phyloP scores from a whole-genome alignment of 2,329 filamentous ascomycete genomes.

The Talaromyces sp. region DNA sequence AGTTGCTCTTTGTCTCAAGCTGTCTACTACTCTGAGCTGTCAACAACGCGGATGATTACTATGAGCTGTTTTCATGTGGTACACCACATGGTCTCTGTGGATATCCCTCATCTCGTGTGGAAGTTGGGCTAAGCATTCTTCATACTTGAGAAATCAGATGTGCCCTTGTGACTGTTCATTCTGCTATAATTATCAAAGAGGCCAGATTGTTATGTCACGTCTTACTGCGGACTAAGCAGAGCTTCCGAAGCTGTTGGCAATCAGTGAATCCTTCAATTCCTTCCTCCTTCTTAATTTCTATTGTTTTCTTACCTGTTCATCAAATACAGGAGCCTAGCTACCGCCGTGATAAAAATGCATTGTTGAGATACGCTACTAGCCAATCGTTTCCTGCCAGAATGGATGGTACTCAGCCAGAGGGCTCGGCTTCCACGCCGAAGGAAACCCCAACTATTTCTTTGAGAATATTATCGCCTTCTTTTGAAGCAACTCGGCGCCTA shows the following conservation, averaged over 20 bases:
- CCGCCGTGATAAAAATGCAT: not conserved
- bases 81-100: not conserved
- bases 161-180: not conserved
- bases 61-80: not conserved
- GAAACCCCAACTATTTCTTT: constrained; percentile 22
- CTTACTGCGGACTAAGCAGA: not conserved
- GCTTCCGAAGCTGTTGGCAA: not conserved
- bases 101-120: not conserved
- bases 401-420: not conserved
- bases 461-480: constrained; percentile 42
- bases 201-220: constrained; percentile 12
- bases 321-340: not conserved
- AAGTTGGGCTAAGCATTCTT: not conserved
- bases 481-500: constrained; percentile 36
- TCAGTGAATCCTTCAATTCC: not conserved
- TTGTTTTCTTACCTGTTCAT: not conserved
- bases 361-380: not conserved
- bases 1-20: not conserved
- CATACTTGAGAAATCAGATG: not conserved
- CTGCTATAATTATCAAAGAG: constrained; percentile 1
- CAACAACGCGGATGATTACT: not conserved
- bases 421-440: not conserved
- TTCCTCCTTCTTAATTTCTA: not conserved
- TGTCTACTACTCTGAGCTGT: not conserved
- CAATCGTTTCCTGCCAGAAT: constrained; percentile 1